Evolutionary conservation across 176 grass and related monocot species (phyloP), one percentile per base, ranked within the genome.

Genomic region (Alopecurus myosuroides): DNA sequence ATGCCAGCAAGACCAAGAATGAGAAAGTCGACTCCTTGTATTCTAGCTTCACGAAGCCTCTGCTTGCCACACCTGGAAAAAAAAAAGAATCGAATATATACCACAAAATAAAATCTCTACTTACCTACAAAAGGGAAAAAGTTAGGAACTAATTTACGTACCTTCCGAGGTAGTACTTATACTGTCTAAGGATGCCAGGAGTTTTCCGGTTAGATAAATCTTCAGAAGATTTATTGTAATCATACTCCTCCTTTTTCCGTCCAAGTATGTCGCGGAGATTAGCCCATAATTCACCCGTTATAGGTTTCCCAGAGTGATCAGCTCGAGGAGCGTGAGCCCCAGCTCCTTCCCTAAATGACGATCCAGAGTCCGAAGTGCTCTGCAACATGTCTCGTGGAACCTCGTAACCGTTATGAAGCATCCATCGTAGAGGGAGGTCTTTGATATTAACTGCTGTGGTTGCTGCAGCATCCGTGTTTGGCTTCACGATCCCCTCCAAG

Each of bases 81-180:
- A 23, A 3, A 20, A 26, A 31, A 86, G 9, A 86, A 49, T 13
- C 2, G 0, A 58, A 25, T 44, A 41, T 4, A 3, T 15, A 41
- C 0, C 26, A 65, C 30, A 18, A 51, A 58, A 25, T 4, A 71
- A 71, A 3, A 51, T 49, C 19, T 65, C 15, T 29, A 30, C n/a
- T n/a, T n/a, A n/a, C n/a, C n/a, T n/a, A n/a, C n/a, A n/a, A n/a
- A n/a, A n/a, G n/a, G n/a, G n/a, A n/a, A n/a, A n/a, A n/a, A n/a
- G n/a, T n/a, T n/a, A n/a, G n/a, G n/a, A n/a, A n/a, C n/a, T n/a
- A n/a, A 31, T 30, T 30, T 86, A 69, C 11, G 7, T 85, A 91
- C 94, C 94, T 91, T 70, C 94, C 94, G 9, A 97, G 80, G 78
- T 92, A 97, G 82, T 97, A 94, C 74, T 93, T 94, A 49, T 92